These are phyloP conservation scores for Coemansia sp. DNA, from an alignment of 192 early-diverging fungal species.

Conservation along the genomic window DNA sequence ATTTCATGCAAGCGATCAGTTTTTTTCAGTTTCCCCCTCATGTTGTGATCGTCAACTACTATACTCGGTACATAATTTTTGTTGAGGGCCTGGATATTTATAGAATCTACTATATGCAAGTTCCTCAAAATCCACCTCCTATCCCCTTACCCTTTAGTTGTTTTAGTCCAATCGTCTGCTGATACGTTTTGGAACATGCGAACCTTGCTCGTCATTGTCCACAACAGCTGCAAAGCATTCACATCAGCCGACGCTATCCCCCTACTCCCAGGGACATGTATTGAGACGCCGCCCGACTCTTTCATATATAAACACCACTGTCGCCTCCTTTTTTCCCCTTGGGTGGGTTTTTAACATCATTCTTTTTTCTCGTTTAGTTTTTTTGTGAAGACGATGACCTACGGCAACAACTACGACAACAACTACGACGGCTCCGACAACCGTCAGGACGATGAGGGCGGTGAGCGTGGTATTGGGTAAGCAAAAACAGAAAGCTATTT, in stretches of 20 bases:
- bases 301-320: not conserved
- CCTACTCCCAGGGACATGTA: not conserved
- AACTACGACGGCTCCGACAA: conserved; percentile 14
- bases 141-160: not conserved
- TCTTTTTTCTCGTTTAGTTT: not conserved
- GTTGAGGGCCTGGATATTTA: not conserved
- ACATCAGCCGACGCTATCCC: not conserved
- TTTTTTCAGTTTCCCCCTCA: conserved; percentile 43
- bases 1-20: conserved; percentile 20
- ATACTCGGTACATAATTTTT: not conserved
- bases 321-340: not conserved
- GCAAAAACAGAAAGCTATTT: not conserved
- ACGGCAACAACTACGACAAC: conserved; percentile 24
- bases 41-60: conserved; percentile 31
- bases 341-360: not conserved
- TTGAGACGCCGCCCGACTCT: not conserved
- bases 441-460: conserved; percentile 15
- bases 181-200: not conserved
- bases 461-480: conserved; percentile 35
- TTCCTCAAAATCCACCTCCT: not conserved
- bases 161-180: not conserved
- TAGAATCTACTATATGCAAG: not conserved
- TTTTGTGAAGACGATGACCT: conserved; percentile 6
- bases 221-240: not conserved
- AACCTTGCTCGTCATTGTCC: conserved; percentile 1